Conservation (phyloP, 257 asterid genomes). For the Orobanche coerulescens region DNA sequence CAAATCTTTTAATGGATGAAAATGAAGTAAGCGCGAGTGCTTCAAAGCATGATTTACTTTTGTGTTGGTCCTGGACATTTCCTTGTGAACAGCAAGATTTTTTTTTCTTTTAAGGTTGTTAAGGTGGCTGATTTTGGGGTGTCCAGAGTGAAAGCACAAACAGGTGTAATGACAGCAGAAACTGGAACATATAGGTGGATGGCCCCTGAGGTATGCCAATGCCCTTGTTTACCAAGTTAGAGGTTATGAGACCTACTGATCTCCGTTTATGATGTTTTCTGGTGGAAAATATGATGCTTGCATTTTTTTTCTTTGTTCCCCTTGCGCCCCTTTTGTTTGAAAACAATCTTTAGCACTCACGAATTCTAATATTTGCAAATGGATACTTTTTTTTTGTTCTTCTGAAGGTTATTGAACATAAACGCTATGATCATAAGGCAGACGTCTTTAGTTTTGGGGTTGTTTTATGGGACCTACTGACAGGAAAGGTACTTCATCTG, state of each 20-base stretch:
- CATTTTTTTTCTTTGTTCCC: too few relatives aligned
- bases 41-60: not conserved
- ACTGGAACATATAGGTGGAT: slow-evolving; percentile 98
- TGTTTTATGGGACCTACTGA: too few relatives aligned
- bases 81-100: not conserved
- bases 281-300: not conserved
- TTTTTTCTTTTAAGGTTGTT: slow-evolving; percentile 49
- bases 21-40: slow-evolving; percentile 46
- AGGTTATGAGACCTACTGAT: not conserved
- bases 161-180: too few relatives aligned
- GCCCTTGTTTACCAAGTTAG: slow-evolving; percentile 15
- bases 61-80: not conserved
- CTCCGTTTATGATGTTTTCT: not conserved
- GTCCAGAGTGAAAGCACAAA: too few relatives aligned
- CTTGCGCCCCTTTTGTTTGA: not conserved
- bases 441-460: too few relatives aligned
- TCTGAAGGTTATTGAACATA: slow-evolving; percentile 85
- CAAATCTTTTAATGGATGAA: slow-evolving; percentile 96
- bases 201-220: slow-evolving; percentile 87
- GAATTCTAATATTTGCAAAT: slow-evolving; percentile 25
- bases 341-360: too few relatives aligned
- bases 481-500: too few relatives aligned
- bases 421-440: too few relatives aligned
- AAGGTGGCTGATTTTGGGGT: too few relatives aligned
- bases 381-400: slow-evolving; percentile 23